Base-by-base conservation (phyloP, 2,329 filamentous ascomycete genomes). In the Elsinoe australis region DNA sequence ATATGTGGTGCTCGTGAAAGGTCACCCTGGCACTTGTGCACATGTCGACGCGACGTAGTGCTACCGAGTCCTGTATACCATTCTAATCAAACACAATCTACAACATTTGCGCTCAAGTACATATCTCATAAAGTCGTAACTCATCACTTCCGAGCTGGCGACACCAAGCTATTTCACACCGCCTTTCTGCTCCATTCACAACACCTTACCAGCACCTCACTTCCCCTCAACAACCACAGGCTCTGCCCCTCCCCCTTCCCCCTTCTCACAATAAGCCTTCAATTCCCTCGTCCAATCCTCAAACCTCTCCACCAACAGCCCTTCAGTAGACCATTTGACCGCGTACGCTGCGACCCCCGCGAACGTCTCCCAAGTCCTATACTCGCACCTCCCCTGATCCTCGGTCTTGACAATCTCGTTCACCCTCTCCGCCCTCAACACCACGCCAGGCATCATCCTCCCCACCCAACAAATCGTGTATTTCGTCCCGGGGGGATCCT, bases 381-480 rank as follows among this genome's bases (percentile, higher is more conserved):
- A 64, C n/a, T 55, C 54, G 24, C 54, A 65, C 56, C 59, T 65
- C 58, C 44, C 52, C 57, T 51, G 52, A 41, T 61, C 59, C 26
- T 61, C n/a, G n/a, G n/a, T 61, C 5, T 62, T 57, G 49, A 68
- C 67, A 15, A 74, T 59, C 59, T 73, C 71, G 52, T 73, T 70
- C n/a, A 71, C 67, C 8, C 70, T 58, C 54, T 74, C 69, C 22
- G 67, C 64, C 42, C 58, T 62, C 46, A 73, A 49, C 14, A 74
- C 22, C 33, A 61, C 61, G 1, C 53, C 54, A 0, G 61, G 60
- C 7, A 63, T 49, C 17, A 59, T 46, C 5, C 53, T 50, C 18
- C 52, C 55, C 6, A 58, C 58, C 45, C 63, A 60, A 66, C 57
- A 28, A 49, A 28, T 10, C 51, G 49, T 24, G 21, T 29, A 48